Evolutionary conservation across 108 stramenopile genomes (phyloP), one percentile per base, ranked within the genome.

Genomic region (Nannochloropsis gaditana): DNA sequence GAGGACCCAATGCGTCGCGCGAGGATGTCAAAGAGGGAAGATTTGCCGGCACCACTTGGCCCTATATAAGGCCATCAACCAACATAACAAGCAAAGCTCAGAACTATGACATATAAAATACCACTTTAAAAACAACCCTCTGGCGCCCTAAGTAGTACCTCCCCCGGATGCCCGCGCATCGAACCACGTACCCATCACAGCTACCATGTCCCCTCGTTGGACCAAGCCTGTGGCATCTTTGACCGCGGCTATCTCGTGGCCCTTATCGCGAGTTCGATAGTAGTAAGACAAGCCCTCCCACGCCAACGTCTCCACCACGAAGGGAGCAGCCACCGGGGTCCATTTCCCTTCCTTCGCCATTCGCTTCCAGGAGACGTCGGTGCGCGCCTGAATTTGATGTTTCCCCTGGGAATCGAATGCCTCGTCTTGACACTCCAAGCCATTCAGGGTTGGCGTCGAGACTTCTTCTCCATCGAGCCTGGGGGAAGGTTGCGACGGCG

Each of bases 241-340:
- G 59, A 73, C 59, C 4, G 59, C 59, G n/a, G 59, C 59, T n/a
- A 19, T 73, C 59, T 73, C 59, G 15, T 2, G 15, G 59, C n/a
- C 59, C 59, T 73, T 73, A n/a, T 73, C 59, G 15, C n/a, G 59
- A n/a, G 59, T 73, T 15, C 59, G 59, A n/a, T 73, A 73, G 59
- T 73, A 73, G 59, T 73, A 73, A 15, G 59, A 73, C 59, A 73
- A 4, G 59, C n/a, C 59, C n/a, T 73, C 19, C 59, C 59, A 73
- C 15, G 59, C 59, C 5, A 73, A 73, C 19, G 19, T 73, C 59
- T 73, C 59, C 15, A 73, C n/a, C 19, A 73, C 19, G 5, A 73
- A 73, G 59, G 59, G 59, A n/a, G n/a, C 59, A n/a, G 59, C 19
- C n/a, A n/a, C 59, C n/a, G 59, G 59, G 19, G 19, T 15, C n/a